phyloP scores from a whole-genome alignment of 805 yeast species.

The Sugiyamaella qingdaonensis region DNA sequence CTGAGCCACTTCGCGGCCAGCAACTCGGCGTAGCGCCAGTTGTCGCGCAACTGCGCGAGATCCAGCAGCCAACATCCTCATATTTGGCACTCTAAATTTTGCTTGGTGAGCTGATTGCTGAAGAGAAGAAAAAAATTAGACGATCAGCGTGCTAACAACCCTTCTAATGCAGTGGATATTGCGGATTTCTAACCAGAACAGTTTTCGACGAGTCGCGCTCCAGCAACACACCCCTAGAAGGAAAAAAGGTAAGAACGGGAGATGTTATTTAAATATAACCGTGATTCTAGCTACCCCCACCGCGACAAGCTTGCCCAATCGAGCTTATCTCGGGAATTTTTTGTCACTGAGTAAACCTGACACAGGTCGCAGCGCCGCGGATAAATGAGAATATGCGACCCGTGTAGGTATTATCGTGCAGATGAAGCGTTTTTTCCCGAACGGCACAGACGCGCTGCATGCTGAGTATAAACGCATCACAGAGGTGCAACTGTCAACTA shows the following conservation, averaged over 20 bases:
- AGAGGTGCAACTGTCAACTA: background rate
- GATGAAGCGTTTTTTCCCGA: background rate
- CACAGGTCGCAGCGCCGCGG: conserved; percentile 4
- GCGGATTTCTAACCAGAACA: too few species aligned
- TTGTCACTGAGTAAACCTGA: conserved; percentile 1
- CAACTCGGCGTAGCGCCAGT: background rate
- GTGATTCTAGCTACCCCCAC: too few species aligned
- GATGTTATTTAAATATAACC: too few species aligned
- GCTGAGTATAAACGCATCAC: background rate
- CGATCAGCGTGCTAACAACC: too few species aligned
- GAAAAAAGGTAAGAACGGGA: too few species aligned
- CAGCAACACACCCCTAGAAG: too few species aligned
- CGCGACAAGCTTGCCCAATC: background rate
- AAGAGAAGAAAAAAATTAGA: too few species aligned
- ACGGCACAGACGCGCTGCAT: background rate
- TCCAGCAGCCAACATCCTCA: background rate
- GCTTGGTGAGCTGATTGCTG: too few species aligned
- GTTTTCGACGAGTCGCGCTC: too few species aligned
- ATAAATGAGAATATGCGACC: background rate
- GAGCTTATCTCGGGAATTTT: background rate
- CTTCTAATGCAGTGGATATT: too few species aligned
- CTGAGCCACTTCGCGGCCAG: background rate
- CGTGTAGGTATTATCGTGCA: background rate
- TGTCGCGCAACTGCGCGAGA: background rate
- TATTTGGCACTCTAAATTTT: background rate